A percentile compares a stretch with the other conserved stretches of the same genome.
These are phyloP conservation scores for Pythium diclinum DNA, from an alignment of 352 stramenopile species.

Conservation along the genomic window DNA sequence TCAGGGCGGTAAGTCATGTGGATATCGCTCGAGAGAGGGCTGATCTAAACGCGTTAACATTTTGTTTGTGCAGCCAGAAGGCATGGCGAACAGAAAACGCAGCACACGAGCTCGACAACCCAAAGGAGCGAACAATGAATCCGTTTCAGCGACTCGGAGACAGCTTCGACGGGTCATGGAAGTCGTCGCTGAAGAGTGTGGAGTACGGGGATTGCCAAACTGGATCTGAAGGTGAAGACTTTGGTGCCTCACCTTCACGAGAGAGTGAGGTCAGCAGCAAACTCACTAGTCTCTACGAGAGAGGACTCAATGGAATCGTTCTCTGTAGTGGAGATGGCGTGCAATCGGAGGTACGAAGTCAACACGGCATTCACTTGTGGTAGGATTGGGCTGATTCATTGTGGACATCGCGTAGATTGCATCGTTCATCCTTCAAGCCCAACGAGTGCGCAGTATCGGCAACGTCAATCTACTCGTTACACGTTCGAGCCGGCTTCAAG, in stretches of 20 bases:
- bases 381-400: background rate
- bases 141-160: conserved; percentile 21
- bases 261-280: conserved; percentile 15
- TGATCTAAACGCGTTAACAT: background rate
- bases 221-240: background rate
- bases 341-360: conserved; percentile 15
- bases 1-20: conserved; percentile 14
- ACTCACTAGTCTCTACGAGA: conserved; percentile 21
- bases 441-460: background rate
- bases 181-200: conserved; percentile 25
- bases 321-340: conserved; percentile 15
- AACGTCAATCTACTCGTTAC: conserved; percentile 18
- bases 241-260: background rate
- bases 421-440: conserved; percentile 20
- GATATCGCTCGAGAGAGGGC: background rate
- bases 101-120: background rate
- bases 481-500: background rate
- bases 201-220: conserved; percentile 25
- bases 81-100: background rate
- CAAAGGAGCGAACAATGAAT: background rate
- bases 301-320: conserved; percentile 34
- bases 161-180: conserved; percentile 15
- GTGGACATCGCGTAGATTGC: background rate
- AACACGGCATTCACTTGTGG: background rate
- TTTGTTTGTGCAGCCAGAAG: background rate